phyloP scores from a whole-genome alignment of 306 rosid genomes.

The Bauhinia variegata region DNA sequence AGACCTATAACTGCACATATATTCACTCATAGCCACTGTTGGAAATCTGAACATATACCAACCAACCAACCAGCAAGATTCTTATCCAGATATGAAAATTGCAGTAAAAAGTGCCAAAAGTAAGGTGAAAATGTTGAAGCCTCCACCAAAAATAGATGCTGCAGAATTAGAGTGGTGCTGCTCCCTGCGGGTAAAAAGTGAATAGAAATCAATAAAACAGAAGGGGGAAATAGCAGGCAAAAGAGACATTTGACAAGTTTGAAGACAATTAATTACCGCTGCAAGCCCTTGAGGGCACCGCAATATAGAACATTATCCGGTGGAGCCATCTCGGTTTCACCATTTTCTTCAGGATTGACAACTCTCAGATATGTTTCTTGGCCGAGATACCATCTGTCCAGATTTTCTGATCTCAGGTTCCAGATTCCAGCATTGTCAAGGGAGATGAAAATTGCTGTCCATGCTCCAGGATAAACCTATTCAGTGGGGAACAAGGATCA shows the following conservation, averaged over 20 bases:
- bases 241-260: neutral
- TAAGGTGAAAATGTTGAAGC: conserved; percentile 42
- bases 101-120: conserved; percentile 50
- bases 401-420: conserved; percentile 84
- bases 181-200: conserved; percentile 46
- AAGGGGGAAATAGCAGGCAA: neutral
- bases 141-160: conserved; percentile 29
- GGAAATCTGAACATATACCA: conserved; percentile 21
- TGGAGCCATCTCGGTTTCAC: conserved; percentile 59
- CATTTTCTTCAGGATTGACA: conserved; percentile 75
- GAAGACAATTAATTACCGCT: conserved; percentile 47
- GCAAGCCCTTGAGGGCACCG: conserved; percentile 57
- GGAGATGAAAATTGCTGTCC: conserved; percentile 80
- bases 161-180: conserved; percentile 42
- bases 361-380: conserved; percentile 90
- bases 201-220: conserved; percentile 5
- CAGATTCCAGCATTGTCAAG: conserved; percentile 81
- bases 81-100: conserved; percentile 28
- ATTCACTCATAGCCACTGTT: conserved; percentile 20
- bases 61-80: neutral
- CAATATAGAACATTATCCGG: conserved; percentile 80
- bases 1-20: conserved; percentile 9
- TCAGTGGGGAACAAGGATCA: neutral
- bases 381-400: conserved; percentile 88
- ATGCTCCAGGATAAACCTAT: conserved; percentile 81